Evolutionary conservation across 2,329 filamentous ascomycete species (phyloP), one percentile per base, ranked within the genome.

Genomic region (Phoma sp.): DNA sequence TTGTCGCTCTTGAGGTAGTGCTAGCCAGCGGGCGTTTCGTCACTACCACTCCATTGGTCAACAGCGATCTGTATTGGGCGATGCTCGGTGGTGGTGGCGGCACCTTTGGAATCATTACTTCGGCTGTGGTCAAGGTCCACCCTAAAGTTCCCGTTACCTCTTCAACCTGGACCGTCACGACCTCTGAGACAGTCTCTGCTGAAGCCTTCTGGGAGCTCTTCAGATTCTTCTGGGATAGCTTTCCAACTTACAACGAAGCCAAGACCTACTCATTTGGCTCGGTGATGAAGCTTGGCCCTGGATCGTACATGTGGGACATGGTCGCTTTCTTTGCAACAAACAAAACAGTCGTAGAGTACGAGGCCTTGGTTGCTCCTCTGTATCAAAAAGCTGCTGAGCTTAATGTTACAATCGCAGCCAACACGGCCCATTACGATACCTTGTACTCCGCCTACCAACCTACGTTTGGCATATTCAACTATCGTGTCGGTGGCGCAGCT

Each of bases 21-120:
- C 65, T 68, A 13, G 66, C 70, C 2, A 62, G 33, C 29, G 70
- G 70, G 8, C 57, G 58, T 15, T 69, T 70, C 40, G 53, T 70
- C 6, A 68, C 62, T 43, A 66, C 55, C 15, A 70, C 66, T 3
- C 65, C 67, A 1, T 52, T 58, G n/a, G 43, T 74, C 24, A 78
- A 81, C 49, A 57, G 60, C 19, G 68, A 72, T 27, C 46, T 79
- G 7, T 79, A 75, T 61, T 72, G 66, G 62, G 75, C 74, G 2
- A 67, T 77, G 55, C 69, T 75, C 27, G 75, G 76, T 51, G 72
- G 72, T 22, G 71, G 71, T n/a, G 70, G 71, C 4, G 67, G 67
- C 33, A 74, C 70, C 10, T 74, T 69, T n/a, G 68, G 71, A n/a
- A 65, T 74, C 32, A 56, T 74, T 32, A 72, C 69, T 2, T 71